Percentiles rank a stretch among this genome's conserved stretches.
Evolutionary conservation across 495 filamentous ascomycete species (phyloP).

Genomic region (Lichina pygmaea): DNA sequence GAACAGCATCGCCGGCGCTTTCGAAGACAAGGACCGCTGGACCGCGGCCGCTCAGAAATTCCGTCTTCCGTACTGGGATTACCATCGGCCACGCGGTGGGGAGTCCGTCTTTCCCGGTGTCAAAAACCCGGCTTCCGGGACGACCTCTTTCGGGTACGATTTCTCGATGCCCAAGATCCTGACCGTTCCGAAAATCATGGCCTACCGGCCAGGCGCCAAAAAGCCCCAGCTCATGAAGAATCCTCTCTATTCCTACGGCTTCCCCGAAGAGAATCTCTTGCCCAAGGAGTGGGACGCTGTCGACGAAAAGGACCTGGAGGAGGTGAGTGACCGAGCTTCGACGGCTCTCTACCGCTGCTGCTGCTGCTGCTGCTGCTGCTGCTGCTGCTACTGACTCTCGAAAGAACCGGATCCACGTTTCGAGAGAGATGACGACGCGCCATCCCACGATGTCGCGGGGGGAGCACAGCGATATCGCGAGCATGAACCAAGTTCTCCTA

Average conservation of each 20-base stretch:
- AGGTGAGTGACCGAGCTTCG: background rate
- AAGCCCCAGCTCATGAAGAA: constrained; percentile 5
- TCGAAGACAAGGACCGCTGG: constrained; percentile 18
- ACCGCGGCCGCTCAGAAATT: constrained; percentile 23
- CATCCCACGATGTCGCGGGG: too few species aligned
- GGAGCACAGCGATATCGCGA: too few species aligned
- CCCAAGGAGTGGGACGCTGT: constrained; percentile 24
- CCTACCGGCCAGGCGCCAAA: constrained; percentile 1
- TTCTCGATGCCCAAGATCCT: constrained; percentile 13
- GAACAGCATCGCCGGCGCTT: constrained; percentile 23
- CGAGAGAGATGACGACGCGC: too few species aligned
- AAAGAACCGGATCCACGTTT: too few species aligned
- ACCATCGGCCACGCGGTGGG: constrained; percentile 18
- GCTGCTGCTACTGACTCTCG: too few species aligned
- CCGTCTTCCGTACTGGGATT: constrained; percentile 43
- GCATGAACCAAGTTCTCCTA: constrained; percentile 12
- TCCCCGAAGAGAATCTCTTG: constrained; percentile 12
- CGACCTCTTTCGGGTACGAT: constrained; percentile 13
- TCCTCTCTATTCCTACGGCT: constrained; percentile 16
- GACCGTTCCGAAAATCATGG: constrained; percentile 14
- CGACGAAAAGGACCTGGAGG: constrained; percentile 20
- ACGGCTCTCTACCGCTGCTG: too few species aligned
- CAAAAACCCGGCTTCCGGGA: constrained; percentile 13
- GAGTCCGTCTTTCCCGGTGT: constrained; percentile 20
- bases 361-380: too few species aligned